Evolutionary conservation across 495 filamentous ascomycete species (phyloP), one percentile per base, ranked within the genome.

Genomic region (Aspergillus haitiensis): DNA sequence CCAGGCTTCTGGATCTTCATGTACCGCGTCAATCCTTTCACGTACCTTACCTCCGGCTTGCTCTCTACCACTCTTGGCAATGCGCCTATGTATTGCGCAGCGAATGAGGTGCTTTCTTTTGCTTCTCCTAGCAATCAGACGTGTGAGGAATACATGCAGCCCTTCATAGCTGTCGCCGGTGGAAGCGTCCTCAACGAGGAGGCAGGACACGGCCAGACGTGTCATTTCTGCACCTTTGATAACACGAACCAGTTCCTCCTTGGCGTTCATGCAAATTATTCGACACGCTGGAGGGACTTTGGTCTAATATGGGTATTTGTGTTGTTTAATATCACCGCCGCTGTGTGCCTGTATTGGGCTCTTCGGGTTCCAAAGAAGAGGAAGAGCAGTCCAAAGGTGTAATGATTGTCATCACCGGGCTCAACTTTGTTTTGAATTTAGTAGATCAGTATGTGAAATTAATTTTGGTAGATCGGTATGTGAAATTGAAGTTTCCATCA

Each of bases 1-100:
- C 86, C 86, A 1, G 73, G 81, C 15, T 91, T 90, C 78, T 89
- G 86, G 86, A 85, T 86, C 62, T 88, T 88, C 74, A 85, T 88
- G 81, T 87, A 88, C 67, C 80, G 82, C 37, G 77, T 86, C 64
- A 84, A 81, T 18, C 85, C 86, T 9, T 80, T 88, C 49, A 84
- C 81, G 0, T 88, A 89, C 62, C 67, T 63, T n/a, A 54, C 60
- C 2, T 51, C 54, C 3, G 45, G 48, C 8, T 16, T 66, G 8
- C 35, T 63, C 6, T 75, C 82, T 0, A 71, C 77, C 63, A 88
- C 9, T 79, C 80, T 57, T 78, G 85, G 54, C 75, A 78, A 46
- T 40, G 63, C 63, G 0, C 32, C 69, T 0, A 81, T 88, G 6
- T 39, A 68, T 1, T 90, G 88, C 69, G 73, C 82, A 11, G 15